Evolutionary conservation across 2,329 filamentous ascomycete species (phyloP).

Genomic region (Pyrenochaeta sp.): DNA sequence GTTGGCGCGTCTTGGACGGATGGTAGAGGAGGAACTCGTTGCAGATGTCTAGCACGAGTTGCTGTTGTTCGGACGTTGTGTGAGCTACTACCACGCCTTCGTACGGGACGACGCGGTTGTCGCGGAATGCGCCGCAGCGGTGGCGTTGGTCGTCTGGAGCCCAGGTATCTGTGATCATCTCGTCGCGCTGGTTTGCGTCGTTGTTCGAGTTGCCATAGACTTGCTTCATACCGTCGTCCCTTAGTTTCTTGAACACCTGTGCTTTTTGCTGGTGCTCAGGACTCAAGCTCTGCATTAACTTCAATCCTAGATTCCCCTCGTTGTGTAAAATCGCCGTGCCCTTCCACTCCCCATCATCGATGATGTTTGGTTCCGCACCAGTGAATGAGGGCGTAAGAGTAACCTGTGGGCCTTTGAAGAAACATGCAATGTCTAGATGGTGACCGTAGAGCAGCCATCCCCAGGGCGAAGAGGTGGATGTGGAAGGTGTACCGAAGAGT

Average conservation of each 20-base stretch:
- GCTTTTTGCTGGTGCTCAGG: constrained; percentile 59
- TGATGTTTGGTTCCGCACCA: constrained; percentile 79
- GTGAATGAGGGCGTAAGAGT: constrained; percentile 79
- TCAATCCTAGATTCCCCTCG: constrained; percentile 71
- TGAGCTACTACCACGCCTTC: constrained; percentile 68
- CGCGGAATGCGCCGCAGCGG: constrained; percentile 78
- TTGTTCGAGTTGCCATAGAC: constrained; percentile 40
- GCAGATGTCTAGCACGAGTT: constrained; percentile 66
- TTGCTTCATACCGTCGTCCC: constrained; percentile 71
- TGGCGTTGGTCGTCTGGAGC: constrained; percentile 84
- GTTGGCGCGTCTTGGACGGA: constrained; percentile 62
- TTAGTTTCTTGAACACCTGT: constrained; percentile 67
- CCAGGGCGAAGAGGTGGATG: constrained; percentile 65
- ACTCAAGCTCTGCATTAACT: constrained; percentile 72
- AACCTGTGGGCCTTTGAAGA: constrained; percentile 71
- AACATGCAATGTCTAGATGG: constrained; percentile 77
- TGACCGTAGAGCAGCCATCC: constrained; percentile 81
- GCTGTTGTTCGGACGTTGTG: constrained; percentile 60
- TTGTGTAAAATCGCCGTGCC: constrained; percentile 72
- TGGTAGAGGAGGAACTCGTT: constrained; percentile 74
- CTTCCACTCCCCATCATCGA: constrained; percentile 69
- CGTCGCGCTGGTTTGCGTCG: constrained; percentile 40
- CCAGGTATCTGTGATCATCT: constrained; percentile 68
- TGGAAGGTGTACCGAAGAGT: constrained; percentile 71
- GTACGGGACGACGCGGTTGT: constrained; percentile 79